phyloP scores from a whole-genome alignment of 1,284 basidiomycete genomes.

The Meira nashicola region DNA sequence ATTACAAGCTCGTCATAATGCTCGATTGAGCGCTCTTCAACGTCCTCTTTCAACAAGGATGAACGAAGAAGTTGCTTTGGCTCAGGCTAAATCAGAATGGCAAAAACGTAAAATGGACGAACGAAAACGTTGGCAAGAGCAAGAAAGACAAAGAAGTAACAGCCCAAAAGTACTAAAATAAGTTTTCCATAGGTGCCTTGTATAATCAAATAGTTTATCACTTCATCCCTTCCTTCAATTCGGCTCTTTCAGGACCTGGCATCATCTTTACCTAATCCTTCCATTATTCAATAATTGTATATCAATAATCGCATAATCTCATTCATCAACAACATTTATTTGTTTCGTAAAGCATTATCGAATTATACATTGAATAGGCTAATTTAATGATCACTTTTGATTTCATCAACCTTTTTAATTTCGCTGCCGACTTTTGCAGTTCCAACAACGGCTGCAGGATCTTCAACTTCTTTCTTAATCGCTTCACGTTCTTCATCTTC shows the following conservation, averaged over 20 bases:
- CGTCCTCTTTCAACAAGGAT: slow-evolving; percentile 26
- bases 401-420: too few species aligned
- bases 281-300: neutral
- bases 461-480: neutral
- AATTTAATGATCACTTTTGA: neutral
- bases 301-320: neutral
- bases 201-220: too few species aligned
- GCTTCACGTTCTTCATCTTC: neutral
- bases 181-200: too few species aligned
- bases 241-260: neutral
- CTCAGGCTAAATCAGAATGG: slow-evolving; percentile 29
- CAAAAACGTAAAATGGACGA: slow-evolving; percentile 24
- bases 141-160: slow-evolving; percentile 19
- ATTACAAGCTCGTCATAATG: slow-evolving; percentile 7
- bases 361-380: neutral
- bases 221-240: too few species aligned
- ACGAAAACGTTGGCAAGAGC: slow-evolving; percentile 24
- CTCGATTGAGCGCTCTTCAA: slow-evolving; percentile 22
- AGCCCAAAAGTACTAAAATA: too few species aligned
- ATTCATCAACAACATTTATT: too few species aligned
- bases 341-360: neutral
- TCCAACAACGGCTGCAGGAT: neutral
- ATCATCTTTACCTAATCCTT: neutral
- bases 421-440: neutral
- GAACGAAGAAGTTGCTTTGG: slow-evolving; percentile 25